Conservation (phyloP, 108 stramenopile species). For the Nitzschia sp. region DNA sequence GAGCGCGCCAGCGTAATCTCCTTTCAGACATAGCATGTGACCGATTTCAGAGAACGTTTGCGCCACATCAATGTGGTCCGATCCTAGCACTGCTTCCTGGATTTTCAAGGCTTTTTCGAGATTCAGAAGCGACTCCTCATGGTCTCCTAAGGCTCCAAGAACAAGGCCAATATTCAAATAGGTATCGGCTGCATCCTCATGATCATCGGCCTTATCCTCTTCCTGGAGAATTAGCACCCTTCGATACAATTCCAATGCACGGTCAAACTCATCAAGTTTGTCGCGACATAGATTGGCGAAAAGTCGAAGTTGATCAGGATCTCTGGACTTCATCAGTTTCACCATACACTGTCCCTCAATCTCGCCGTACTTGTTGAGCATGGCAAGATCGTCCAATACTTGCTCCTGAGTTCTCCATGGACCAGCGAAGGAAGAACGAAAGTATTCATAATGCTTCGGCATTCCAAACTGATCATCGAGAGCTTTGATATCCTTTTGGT, state of each 20-base stretch:
- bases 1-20: slow-evolving; percentile 37
- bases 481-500: slow-evolving; percentile 35
- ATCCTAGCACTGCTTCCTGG: slow-evolving; percentile 26
- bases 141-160: slow-evolving; percentile 25
- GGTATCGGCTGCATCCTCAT: slow-evolving; percentile 29
- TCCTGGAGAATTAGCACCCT: slow-evolving; percentile 30
- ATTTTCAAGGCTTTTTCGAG: slow-evolving; percentile 34
- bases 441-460: slow-evolving; percentile 42
- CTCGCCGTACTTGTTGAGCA: slow-evolving; percentile 34
- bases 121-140: slow-evolving; percentile 26
- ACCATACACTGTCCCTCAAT: slow-evolving; percentile 32
- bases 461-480: slow-evolving; percentile 34
- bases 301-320: slow-evolving; percentile 33
- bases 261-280: slow-evolving; percentile 35
- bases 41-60: slow-evolving; percentile 32
- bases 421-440: slow-evolving; percentile 33
- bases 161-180: slow-evolving; percentile 30
- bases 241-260: slow-evolving; percentile 35
- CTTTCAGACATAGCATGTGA: slow-evolving; percentile 29
- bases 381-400: slow-evolving; percentile 31
- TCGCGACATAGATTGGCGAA: slow-evolving; percentile 33
- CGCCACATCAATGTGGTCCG: slow-evolving; percentile 29
- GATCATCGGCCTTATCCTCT: slow-evolving; percentile 8
- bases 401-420: slow-evolving; percentile 29
- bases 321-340: slow-evolving; percentile 32